These are phyloP conservation scores for Solanum tarapatanum DNA, from an alignment of 257 asterid genomes.

Conservation along the genomic window DNA sequence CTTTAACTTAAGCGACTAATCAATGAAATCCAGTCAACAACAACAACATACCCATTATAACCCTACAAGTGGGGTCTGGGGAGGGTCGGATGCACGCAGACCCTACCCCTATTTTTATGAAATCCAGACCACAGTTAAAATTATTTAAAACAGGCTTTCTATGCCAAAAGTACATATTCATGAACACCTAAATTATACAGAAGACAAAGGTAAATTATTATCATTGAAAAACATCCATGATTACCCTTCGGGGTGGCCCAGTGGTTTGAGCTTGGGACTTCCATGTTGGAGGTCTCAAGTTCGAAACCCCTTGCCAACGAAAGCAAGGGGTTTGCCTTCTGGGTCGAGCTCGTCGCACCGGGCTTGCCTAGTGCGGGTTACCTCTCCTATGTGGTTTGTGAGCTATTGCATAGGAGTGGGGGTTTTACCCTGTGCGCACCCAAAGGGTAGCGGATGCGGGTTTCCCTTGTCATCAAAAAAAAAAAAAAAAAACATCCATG, in stretches of 20 bases:
- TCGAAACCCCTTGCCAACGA: too few relatives aligned
- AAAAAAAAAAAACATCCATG: background rate
- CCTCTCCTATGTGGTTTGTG: too few relatives aligned
- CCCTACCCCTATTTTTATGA: background rate
- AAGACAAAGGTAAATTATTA: background rate
- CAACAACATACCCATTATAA: background rate
- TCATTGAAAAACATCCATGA: background rate
- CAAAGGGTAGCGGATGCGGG: too few relatives aligned
- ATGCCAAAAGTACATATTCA: background rate
- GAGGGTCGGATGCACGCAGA: background rate
- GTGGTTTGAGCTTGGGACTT: too few relatives aligned
- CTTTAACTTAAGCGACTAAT: background rate
- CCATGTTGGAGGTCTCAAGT: too few relatives aligned
- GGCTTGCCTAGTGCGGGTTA: too few relatives aligned
- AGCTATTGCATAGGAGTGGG: too few relatives aligned
- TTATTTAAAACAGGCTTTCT: background rate
- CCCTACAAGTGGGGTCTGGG: background rate
- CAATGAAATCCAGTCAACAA: background rate
- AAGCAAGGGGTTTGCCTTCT: too few relatives aligned
- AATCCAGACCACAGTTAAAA: background rate
- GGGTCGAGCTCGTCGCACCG: too few relatives aligned
- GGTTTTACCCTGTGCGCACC: too few relatives aligned
- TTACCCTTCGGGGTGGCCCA: too few relatives aligned
- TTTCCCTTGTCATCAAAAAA: too few relatives aligned
- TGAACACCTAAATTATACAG: background rate